Evolutionary conservation across 179 eudicot species (phyloP), one percentile per base, ranked within the genome.

Genomic region (Heliamphora pulchella): DNA sequence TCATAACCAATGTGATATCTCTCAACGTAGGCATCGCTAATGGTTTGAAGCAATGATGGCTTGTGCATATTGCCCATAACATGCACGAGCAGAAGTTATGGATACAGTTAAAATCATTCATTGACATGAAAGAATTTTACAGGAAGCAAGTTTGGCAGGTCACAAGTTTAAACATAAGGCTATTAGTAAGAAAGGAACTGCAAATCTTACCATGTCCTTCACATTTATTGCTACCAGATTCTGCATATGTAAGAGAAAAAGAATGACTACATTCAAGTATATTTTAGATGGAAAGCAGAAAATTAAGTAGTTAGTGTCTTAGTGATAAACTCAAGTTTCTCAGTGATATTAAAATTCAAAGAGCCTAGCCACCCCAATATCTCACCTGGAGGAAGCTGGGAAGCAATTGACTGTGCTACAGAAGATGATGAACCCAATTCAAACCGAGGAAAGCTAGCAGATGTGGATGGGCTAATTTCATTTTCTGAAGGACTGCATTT

Each of bases 311-410:
- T 1, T 31, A 31, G 31, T 31, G 31, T 31, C 31, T 6, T 2
- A 44, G 14, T 4, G 39, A 59, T 15, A 46, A 17, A 47, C 8
- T 77, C 43, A 69, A 68, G 8, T 53, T 64, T 39, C 46, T 47
- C 53, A 64, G 3, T 22, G 50, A 14, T 14, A 39, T 47, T 54
- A 43, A 43, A 80, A 76, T 59, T 66, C 77, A 8, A 3, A 39
- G 2, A 46, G 61, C 51, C 53, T 71, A 46, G 55, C 2, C 1
- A 9, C 61, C 18, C 10, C 46, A 71, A 72, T 55, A 85, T 64
- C 83, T 87, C 80, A 96, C 97, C 94, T 68, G 87, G 81, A 76
- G 88, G 80, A 82, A 83, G 82, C 67, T 83, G 82, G 71, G 91
- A 85, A 83, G 80, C 85, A 22, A 80, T 67, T 0, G 88, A 62